A percentile compares a stretch with the other conserved stretches of the same genome.
Conservation (phyloP, 1,284 basidiomycete species). For the Entoloma clypeatum region DNA sequence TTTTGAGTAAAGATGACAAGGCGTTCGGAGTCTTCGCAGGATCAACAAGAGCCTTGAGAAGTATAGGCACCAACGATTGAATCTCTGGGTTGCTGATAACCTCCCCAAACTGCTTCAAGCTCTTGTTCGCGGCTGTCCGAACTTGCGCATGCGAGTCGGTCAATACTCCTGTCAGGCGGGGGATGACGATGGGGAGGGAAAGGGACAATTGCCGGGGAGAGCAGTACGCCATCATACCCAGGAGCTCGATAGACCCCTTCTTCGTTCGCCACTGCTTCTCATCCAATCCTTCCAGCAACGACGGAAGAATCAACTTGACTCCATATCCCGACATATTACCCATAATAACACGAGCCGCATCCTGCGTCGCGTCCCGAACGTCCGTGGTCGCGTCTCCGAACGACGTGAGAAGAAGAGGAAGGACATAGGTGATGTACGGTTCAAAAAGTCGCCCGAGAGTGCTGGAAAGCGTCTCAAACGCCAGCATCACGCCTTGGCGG, state of each 20-base stretch:
- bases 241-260: conserved; percentile 95
- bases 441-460: conserved; percentile 91
- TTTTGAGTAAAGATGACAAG: conserved; percentile 81
- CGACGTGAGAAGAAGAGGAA: conserved; percentile 82
- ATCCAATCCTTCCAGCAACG: conserved; percentile 86
- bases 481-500: conserved; percentile 94
- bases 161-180: conserved; percentile 89
- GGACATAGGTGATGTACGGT: conserved; percentile 86
- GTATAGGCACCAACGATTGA: conserved; percentile 85
- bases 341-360: conserved; percentile 95
- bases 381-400: conserved; percentile 92
- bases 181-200: conserved; percentile 95
- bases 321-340: conserved; percentile 92
- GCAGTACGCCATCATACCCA: conserved; percentile 99
- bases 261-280: conserved; percentile 99
- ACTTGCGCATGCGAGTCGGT: conserved; percentile 99
- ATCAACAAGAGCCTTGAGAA: conserved; percentile 96
- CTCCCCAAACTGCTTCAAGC: conserved; percentile 97
- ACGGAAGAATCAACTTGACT: conserved; percentile 93
- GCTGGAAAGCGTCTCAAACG: conserved; percentile 87
- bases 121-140: conserved; percentile 88
- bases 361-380: conserved; percentile 93
- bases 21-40: conserved; percentile 90
- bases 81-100: conserved; percentile 95
- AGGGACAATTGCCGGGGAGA: conserved; percentile 94